Evolutionary conservation across 306 rosid genomes (phyloP), one percentile per base, ranked within the genome.

Genomic region (Trifolium dubium): DNA sequence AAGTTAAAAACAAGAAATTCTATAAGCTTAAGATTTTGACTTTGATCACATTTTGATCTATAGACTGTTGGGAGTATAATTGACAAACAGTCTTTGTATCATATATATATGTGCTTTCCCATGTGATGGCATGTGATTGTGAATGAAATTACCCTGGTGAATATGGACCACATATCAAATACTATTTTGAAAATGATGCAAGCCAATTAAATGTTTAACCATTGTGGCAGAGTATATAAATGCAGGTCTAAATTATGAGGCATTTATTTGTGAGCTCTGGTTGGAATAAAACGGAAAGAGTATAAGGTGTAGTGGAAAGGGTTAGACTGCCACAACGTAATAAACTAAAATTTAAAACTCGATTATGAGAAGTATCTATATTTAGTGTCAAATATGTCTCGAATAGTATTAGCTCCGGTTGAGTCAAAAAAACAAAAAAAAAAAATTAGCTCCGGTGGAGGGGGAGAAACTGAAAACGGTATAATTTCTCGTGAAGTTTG

Each of bases 101-200:
- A 23, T 31, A 30, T 67, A 7, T 53, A 56, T 55, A 30, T 54
- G 15, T 4, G 2, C 37, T 55, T 11, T 37, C 34, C 34, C 83
- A 72, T 72, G 78, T 72, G 74, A 35, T 39, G 17, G 47, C 83
- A 65, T 64, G 78, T 78, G 77, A 7, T 14, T 63, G 2, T 78
- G 43, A 41, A 32, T 53, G 32, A 10, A 49, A 53, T 72, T 28
- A 63, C 47, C 37, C 37, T 47, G 64, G 30, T 23, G 19, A 66
- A 35, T 73, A 61, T 65, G 79, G 55, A 29, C 53, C 63, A 64
- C 53, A 50, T 40, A 34, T 41, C 74, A 41, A 8, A 18, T 50
- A n/a, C 53, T 23, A 28, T 50, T 8, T 50, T 8, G 46, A 43
- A 41, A 17, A 64, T 11, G 3, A 53, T 65, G 64, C 18, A 64